Evolutionary conservation across 2,329 filamentous ascomycete species (phyloP), one percentile per base, ranked within the genome.

Genomic region (Neocatenulostroma microsporum): DNA sequence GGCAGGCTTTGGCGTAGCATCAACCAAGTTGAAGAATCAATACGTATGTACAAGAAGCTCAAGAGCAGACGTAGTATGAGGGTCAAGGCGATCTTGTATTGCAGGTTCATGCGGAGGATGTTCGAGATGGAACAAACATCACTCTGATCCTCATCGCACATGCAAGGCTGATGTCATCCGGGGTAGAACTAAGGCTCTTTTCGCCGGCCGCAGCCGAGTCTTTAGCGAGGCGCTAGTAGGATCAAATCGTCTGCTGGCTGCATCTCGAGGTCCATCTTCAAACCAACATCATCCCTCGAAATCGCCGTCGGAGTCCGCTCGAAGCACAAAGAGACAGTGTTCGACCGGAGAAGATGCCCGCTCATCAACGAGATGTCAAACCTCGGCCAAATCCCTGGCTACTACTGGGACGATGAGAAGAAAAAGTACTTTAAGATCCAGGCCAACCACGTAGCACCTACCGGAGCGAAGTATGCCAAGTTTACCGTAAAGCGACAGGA

Each of bases 371-470:
- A 41, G 37, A 65, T 64, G 62, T n/a, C n/a, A n/a, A 60, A 63
- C 40, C 52, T 57, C 21, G 57, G 58, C 37, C 48, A 61, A 23
- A 60, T 71, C n/a, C 67, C 68, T 3, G 69, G 69, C 21, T 69
- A 62, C 42, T 69, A 68, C 47, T 71, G 55, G 42, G 63, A 72
- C 42, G 45, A 51, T 21, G 63, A 66, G 25, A 70, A 67, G 51
- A 57, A 60, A 33, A 71, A 69, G 41, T 72, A 72, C 49, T 72
- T 72, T 57, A 61, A 60, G 24, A 63, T 72, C 15, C 58, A 62
- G 35, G 54, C 57, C 12, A 54, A 62, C 19, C 58, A 62, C 54
- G 35, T 51, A 33, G 53, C 58, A 23, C 48, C 60, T 27, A 36
- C 45, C 9, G 49, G 48, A 5, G 50, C 58, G 3, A 66, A 63